Evolutionary conservation across 2,329 filamentous ascomycete genomes (phyloP).

Genomic region (Myriosclerotinia duriaeana): DNA sequence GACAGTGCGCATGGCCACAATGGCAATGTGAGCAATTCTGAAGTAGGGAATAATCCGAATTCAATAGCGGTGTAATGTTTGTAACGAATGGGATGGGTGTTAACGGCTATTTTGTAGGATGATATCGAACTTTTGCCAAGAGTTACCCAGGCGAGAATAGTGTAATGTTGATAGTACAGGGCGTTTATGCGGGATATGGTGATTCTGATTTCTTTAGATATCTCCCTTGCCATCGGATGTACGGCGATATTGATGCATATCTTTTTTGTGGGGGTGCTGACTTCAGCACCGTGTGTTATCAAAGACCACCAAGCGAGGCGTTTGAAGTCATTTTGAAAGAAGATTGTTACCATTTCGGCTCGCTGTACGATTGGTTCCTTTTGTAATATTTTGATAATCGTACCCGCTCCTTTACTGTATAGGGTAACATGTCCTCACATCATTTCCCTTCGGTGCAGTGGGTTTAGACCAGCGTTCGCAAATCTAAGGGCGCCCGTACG

Average conservation of each 20-base stretch:
- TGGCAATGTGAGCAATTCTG: conserved; percentile 16
- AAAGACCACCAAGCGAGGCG: not conserved
- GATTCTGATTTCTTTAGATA: not conserved
- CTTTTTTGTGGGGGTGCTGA: not conserved
- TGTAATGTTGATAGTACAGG: not conserved
- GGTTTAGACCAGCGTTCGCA: too few species aligned
- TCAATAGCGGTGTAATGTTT: not conserved
- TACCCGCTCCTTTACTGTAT: not conserved
- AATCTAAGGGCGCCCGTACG: too few species aligned
- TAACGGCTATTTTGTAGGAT: conserved; percentile 25
- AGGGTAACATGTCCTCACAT: too few species aligned
- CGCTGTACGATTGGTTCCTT: not conserved
- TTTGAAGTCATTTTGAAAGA: not conserved
- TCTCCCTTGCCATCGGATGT: not conserved
- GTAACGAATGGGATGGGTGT: not conserved
- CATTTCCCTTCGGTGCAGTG: not conserved
- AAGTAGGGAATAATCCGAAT: conserved; percentile 14
- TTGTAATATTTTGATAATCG: not conserved
- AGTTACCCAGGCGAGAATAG: not conserved
- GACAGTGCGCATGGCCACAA: conserved; percentile 13
- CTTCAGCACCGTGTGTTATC: not conserved
- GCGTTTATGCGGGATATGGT: not conserved
- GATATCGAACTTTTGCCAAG: conserved; percentile 28
- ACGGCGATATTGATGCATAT: not conserved
- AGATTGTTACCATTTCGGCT: not conserved